Percentiles rank a stretch among this genome's conserved stretches.
These are phyloP conservation scores for Boletellus dicymbophilus DNA, from an alignment of 1,284 basidiomycete genomes.

Conservation along the genomic window DNA sequence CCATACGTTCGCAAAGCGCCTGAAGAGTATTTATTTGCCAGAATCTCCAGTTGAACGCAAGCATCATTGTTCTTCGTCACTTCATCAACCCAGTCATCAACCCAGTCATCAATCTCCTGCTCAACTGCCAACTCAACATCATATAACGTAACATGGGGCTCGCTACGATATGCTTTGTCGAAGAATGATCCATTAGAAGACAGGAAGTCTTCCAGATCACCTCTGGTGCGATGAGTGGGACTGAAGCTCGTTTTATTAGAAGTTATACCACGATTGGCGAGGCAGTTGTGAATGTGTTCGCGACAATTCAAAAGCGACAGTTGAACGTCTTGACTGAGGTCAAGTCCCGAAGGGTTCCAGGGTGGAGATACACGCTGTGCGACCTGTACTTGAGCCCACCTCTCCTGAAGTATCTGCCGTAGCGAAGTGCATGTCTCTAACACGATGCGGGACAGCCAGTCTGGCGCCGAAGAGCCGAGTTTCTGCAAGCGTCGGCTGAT, in stretches of 20 bases:
- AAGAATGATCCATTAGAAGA: constrained; percentile 10
- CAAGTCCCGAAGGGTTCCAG: constrained; percentile 27
- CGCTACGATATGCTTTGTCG: not conserved
- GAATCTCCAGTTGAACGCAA: constrained; percentile 17
- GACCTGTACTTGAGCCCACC: constrained; percentile 2
- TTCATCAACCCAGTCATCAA: constrained; percentile 27
- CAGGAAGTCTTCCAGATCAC: constrained; percentile 14
- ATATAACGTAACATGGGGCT: constrained; percentile 23
- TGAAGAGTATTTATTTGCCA: constrained; percentile 29
- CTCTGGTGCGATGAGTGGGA: constrained; percentile 2
- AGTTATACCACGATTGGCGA: not conserved
- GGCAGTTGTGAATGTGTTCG: constrained; percentile 21
- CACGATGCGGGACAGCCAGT: not conserved
- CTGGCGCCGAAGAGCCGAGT: constrained; percentile 18
- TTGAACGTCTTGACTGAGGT: constrained; percentile 27
- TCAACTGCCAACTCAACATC: constrained; percentile 36
- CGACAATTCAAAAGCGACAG: constrained; percentile 31
- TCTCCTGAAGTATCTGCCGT: constrained; percentile 1
- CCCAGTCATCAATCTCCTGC: constrained; percentile 30
- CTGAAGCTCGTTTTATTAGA: constrained; percentile 9
- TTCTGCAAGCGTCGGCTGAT: too few relatives aligned
- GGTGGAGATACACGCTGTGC: constrained; percentile 11
- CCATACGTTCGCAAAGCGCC: constrained; percentile 30
- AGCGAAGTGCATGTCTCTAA: not conserved
- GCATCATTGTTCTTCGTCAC: constrained; percentile 9